Evolutionary conservation across 805 yeast species (phyloP), one percentile per base, ranked within the genome.

Genomic region (Cyberlindnera lachancei): DNA sequence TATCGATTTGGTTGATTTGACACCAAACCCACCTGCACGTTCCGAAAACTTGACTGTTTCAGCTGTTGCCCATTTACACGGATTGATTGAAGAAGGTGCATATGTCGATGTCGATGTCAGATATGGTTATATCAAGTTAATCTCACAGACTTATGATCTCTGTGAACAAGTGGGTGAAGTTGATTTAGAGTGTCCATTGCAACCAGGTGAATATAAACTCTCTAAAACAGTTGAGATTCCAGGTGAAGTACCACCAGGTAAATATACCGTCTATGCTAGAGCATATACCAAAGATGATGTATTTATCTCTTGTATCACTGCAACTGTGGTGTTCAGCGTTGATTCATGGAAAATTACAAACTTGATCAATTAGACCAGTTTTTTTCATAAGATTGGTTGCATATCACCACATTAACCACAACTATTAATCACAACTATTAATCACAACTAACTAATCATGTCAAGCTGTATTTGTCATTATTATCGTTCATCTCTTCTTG

Each of bases 81-180:
- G 67, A 31, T 64, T 64, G 7, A 63, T 92, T 23, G 73, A 56
- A 18, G 90, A 85, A 14, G 98, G 98, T 21, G 84, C 97, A 0
- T 92, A 88, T 50, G 94, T 92, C 31, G 96, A 88, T 45, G 90
- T 92, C 18, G 94, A 86, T 45, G 97, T 92, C 15, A 72, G 83
- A 44, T 81, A 87, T 50, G 98, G 97, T 6, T 88, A 82, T 61
- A 88, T 92, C 59, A 82, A 82, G 46, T 68, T 92, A 36, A 61
- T 92, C 33, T 80, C 85, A 47, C 90, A 87, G 55, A 84, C 94
- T n/a, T 83, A 79, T 55, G 97, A 92, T 56, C 65, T 92, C 40
- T 92, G 98, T 59, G 95, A 87, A 44, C 79, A 86, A 53, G 66
- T 87, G 37, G 73, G 75, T 33, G 80, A 87, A 47, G 88, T 87